phyloP scores from a whole-genome alignment of 2,329 filamentous ascomycete species.

The Cyanodermella asteris region DNA sequence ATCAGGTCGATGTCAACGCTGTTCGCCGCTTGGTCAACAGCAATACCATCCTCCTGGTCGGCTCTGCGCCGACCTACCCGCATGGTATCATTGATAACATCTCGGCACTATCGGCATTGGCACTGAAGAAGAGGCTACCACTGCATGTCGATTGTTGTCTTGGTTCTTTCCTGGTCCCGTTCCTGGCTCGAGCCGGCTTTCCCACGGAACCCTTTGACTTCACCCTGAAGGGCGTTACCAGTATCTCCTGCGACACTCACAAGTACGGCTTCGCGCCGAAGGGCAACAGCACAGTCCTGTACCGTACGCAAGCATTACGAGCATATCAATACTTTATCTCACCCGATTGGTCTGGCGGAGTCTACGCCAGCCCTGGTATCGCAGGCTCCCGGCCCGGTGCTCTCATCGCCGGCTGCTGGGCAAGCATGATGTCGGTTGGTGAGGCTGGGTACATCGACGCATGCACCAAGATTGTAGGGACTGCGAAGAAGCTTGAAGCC shows the following conservation, averaged over 20 bases:
- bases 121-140: constrained; percentile 44
- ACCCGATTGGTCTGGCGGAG: constrained; percentile 83
- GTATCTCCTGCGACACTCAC: constrained; percentile 91
- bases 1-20: constrained; percentile 61
- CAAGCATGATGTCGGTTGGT: constrained; percentile 69
- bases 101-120: constrained; percentile 58
- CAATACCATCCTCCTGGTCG: constrained; percentile 84
- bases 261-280: constrained; percentile 98
- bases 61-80: constrained; percentile 90
- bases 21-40: constrained; percentile 75
- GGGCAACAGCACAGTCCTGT: constrained; percentile 82
- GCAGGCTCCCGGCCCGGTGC: constrained; percentile 83
- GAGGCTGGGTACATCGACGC: constrained; percentile 72
- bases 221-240: constrained; percentile 78
- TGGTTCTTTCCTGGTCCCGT: constrained; percentile 82
- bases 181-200: constrained; percentile 84
- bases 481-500: constrained; percentile 60
- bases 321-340: constrained; percentile 93
- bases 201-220: constrained; percentile 81
- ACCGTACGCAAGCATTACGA: constrained; percentile 57
- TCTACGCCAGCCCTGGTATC: constrained; percentile 83
- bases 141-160: constrained; percentile 96
- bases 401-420: constrained; percentile 90
- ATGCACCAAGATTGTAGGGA: constrained; percentile 70
- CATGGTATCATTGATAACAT: constrained; percentile 98